Percentiles rank a stretch among this genome's conserved stretches.
These are phyloP conservation scores for Populus simonii DNA, from an alignment of 345 rosid genomes.

Conservation along the genomic window DNA sequence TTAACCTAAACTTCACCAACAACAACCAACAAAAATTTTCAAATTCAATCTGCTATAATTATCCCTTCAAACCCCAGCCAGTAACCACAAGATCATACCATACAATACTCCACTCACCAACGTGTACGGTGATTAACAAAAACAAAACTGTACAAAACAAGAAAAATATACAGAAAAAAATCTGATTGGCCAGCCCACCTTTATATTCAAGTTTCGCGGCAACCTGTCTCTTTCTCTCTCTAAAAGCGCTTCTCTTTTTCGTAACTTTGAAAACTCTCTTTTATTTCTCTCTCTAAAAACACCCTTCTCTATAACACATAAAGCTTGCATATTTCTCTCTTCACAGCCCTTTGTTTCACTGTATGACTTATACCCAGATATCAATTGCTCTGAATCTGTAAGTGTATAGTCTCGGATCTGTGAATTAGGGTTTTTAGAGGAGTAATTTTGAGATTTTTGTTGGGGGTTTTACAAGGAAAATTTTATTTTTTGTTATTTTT, in stretches of 20 bases:
- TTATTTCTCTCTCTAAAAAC: slow-evolving; percentile 21
- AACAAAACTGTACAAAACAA: neutral
- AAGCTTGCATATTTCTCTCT: slow-evolving; percentile 27
- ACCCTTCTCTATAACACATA: neutral
- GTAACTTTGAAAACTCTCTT: slow-evolving; percentile 18
- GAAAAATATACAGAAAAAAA: neutral
- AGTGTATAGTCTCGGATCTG: slow-evolving; percentile 34
- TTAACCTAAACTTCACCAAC: no score
- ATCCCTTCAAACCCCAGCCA: no score
- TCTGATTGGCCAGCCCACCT: slow-evolving; percentile 33
- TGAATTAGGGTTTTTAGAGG: slow-evolving; percentile 42
- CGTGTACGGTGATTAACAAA: slow-evolving; percentile 3
- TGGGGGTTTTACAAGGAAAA: neutral
- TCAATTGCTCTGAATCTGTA: slow-evolving; percentile 26
- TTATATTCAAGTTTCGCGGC: slow-evolving; percentile 94
- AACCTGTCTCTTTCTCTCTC: slow-evolving; percentile 29
- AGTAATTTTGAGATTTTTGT: neutral
- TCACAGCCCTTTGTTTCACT: neutral
- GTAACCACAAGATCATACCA: neutral
- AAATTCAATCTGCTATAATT: slow-evolving; percentile 5
- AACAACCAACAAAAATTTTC: slow-evolving; percentile 4
- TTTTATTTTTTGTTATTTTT: neutral
- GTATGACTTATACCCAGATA: slow-evolving; percentile 13
- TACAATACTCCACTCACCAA: neutral
- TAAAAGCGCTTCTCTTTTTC: slow-evolving; percentile 19